Conservation (phyloP, 768 basidiomycete species). For the Lentinula detonsa region DNA sequence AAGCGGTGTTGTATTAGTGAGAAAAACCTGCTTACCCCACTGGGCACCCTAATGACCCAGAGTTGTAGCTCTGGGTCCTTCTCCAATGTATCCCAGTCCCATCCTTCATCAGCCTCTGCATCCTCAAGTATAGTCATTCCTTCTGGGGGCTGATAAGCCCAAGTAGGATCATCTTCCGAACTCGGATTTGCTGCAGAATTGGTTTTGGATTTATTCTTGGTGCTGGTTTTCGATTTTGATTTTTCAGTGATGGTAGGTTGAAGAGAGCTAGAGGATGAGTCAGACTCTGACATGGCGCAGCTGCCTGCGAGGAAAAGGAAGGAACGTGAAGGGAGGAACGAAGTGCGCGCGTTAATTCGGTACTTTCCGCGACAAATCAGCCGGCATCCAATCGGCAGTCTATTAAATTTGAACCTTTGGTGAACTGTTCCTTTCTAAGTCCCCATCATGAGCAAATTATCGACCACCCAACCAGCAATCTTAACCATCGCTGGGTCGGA, state of each 20-base stretch:
- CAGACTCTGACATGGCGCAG: not conserved
- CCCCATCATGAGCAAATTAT: not conserved
- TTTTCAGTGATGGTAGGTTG: not conserved
- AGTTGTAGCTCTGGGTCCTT: slow-evolving; percentile 54
- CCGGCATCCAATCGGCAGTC: too few species aligned
- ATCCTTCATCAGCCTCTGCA: slow-evolving; percentile 35
- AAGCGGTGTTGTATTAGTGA: not conserved
- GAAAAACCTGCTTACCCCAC: slow-evolving; percentile 40
- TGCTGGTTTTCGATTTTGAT: not conserved
- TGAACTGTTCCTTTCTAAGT: not conserved
- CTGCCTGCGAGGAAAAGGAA: not conserved
- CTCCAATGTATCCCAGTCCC: slow-evolving; percentile 65
- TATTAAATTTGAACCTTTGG: not conserved
- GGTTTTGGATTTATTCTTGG: slow-evolving; percentile 23
- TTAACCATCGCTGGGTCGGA: slow-evolving; percentile 81
- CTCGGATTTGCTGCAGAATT: slow-evolving; percentile 33
- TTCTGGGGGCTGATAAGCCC: slow-evolving; percentile 56
- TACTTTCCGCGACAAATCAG: too few species aligned
- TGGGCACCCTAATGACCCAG: slow-evolving; percentile 67
- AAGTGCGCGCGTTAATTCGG: not conserved
- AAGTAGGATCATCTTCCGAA: slow-evolving; percentile 48
- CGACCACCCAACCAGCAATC: slow-evolving; percentile 25
- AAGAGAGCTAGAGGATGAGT: not conserved
- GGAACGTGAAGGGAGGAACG: not conserved
- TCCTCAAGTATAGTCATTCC: slow-evolving; percentile 45